Base-by-base conservation (phyloP, 768 basidiomycete genomes). In the Kondoa malvinella region DNA sequence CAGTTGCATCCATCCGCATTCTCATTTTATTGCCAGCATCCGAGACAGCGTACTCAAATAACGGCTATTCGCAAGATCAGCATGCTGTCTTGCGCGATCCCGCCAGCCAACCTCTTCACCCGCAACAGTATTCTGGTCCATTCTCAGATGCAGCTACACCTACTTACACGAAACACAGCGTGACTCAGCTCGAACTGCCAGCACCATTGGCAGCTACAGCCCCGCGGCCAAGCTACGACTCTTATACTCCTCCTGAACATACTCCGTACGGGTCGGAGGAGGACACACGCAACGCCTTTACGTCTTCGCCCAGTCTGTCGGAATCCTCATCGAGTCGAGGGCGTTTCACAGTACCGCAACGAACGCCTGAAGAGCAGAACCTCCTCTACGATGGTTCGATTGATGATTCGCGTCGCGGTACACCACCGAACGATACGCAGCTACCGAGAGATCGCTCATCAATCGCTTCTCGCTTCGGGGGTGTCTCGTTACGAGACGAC, bases 401-500 rank as follows among this genome's bases (percentile, higher is more conserved):
- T 8, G 40, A 50, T 8, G 40, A n/a, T n/a, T n/a, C n/a, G n/a
- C n/a, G n/a, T n/a, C n/a, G n/a, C n/a, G n/a, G n/a, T n/a, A n/a
- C n/a, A n/a, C n/a, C n/a, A n/a, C n/a, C n/a, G n/a, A n/a, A n/a
- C n/a, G n/a, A n/a, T n/a, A n/a, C n/a, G n/a, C n/a, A n/a, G n/a
- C n/a, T n/a, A 25, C 57, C 8, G 57, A 59, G 57, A 31, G 27
- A 50, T 3, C 34, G 33, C 4, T 50, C 64, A 17, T 60, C 50
- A n/a, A 65, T 50, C 40, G 64, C 33, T 4, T 40, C 64, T 2
- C 34, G 56, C 34, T 65, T 40, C 25, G 12, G n/a, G 14, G 64
- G 64, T 40, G 64, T 65, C 25, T 65, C 64, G 25, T 26, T 65
- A 21, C 34, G 64, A 3, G 64, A 65, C 25, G 64, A 65, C 26